Evolutionary conservation across 139 green algal genomes (phyloP).

Genomic region (Volvox africanus): DNA sequence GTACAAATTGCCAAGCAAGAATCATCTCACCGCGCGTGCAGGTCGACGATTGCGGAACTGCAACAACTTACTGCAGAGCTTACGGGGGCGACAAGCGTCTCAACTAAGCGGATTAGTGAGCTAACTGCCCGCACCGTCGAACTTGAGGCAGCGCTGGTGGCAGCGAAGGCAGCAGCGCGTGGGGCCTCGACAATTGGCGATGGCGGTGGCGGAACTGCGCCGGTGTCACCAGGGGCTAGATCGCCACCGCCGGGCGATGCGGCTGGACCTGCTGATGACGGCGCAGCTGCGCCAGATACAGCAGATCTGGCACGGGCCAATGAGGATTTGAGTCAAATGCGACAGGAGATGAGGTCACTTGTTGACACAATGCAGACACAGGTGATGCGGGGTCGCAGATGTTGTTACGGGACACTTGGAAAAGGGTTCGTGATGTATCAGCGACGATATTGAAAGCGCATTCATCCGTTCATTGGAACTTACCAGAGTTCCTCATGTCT

Average conservation of each 20-base stretch:
- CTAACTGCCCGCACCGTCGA: conserved; percentile 14
- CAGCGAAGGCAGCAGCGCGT: background rate
- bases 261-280: background rate
- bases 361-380: conserved; percentile 37
- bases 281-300: background rate
- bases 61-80: conserved; percentile 10
- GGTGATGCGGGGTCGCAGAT: background rate
- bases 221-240: conserved; percentile 8
- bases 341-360: conserved; percentile 23
- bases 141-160: background rate
- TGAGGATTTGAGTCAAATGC: conserved; percentile 49
- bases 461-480: too few species aligned
- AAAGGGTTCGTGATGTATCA: too few species aligned
- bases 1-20: too few species aligned
- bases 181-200: too few species aligned
- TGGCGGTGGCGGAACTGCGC: background rate
- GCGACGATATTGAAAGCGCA: too few species aligned
- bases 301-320: background rate
- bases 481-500: background rate
- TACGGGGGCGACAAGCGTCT: conserved; percentile 26
- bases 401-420: too few species aligned
- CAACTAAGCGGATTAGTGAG: conserved; percentile 35
- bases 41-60: conserved; percentile 5
- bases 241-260: conserved; percentile 14
- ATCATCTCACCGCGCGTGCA: background rate